phyloP scores from a whole-genome alignment of 495 filamentous ascomycete species.

The Terfezia claveryi region DNA sequence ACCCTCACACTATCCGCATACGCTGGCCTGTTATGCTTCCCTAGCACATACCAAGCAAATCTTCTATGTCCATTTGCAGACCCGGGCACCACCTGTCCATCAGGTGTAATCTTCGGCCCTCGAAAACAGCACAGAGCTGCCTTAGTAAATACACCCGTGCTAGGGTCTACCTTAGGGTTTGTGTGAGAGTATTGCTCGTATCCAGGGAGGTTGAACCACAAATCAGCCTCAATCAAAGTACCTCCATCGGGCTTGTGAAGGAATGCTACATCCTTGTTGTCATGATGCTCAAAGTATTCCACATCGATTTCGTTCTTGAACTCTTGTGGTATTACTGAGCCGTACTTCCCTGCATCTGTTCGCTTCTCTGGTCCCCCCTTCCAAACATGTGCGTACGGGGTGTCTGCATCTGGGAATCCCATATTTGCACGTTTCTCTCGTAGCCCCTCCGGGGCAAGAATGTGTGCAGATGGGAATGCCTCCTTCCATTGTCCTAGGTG shows the following conservation, averaged over 20 bases:
- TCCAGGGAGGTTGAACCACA: slow-evolving; percentile 80
- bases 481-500: slow-evolving; percentile 63
- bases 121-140: slow-evolving; percentile 23
- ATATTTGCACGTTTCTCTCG: slow-evolving; percentile 52
- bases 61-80: slow-evolving; percentile 53
- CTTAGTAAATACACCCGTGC: slow-evolving; percentile 37
- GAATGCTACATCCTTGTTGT: slow-evolving; percentile 73
- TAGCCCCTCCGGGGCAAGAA: slow-evolving; percentile 71
- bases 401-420: slow-evolving; percentile 33
- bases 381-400: slow-evolving; percentile 49
- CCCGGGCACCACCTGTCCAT: slow-evolving; percentile 27
- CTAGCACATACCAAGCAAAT: slow-evolving; percentile 59
- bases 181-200: slow-evolving; percentile 58
- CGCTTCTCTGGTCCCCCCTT: slow-evolving; percentile 10
- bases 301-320: slow-evolving; percentile 73
- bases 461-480: slow-evolving; percentile 51
- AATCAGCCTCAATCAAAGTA: slow-evolving; percentile 75
- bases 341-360: slow-evolving; percentile 25
- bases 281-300: slow-evolving; percentile 62
- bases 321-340: slow-evolving; percentile 39
- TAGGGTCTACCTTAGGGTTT: slow-evolving; percentile 24
- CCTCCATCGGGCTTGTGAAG: slow-evolving; percentile 48
- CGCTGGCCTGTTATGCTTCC: slow-evolving; percentile 35
- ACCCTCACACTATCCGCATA: slow-evolving; percentile 45
- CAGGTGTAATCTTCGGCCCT: neutral